Evolutionary conservation across 2,329 filamentous ascomycete genomes (phyloP).

Genomic region (Verruconis gallopava): DNA sequence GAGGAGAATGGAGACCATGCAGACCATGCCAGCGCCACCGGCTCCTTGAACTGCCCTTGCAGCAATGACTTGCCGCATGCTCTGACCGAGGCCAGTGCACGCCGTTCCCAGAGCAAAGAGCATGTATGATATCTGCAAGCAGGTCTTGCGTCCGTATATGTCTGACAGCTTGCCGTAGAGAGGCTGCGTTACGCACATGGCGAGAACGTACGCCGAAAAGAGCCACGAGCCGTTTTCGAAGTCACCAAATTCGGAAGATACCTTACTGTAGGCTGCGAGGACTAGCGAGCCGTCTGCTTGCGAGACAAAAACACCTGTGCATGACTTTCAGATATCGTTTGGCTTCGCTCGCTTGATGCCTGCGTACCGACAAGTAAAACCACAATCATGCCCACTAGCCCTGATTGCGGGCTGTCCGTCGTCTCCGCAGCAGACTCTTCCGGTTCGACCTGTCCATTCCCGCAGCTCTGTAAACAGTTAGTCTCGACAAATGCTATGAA

Average conservation of each 20-base stretch:
- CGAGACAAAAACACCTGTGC: constrained; percentile 47
- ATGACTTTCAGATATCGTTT: background rate
- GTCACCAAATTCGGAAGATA: constrained; percentile 33
- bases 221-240: constrained; percentile 31
- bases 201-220: constrained; percentile 31
- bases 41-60: constrained; percentile 30
- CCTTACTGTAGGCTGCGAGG: constrained; percentile 48
- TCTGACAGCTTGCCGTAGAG: constrained; percentile 33
- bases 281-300: constrained; percentile 54
- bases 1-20: constrained; percentile 10
- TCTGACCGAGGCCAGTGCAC: constrained; percentile 23
- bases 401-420: background rate
- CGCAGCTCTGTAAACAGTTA: background rate
- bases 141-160: constrained; percentile 30
- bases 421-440: background rate
- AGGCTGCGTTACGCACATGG: constrained; percentile 27
- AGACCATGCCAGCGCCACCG: constrained; percentile 32
- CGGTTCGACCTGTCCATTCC: background rate
- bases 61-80: constrained; percentile 27
- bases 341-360: background rate
- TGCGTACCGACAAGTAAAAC: too few relatives aligned
- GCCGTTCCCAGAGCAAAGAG: constrained; percentile 25
- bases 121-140: constrained; percentile 27
- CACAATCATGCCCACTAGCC: background rate
- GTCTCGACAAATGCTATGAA: background rate